phyloP scores from a whole-genome alignment of 371 early-diverging fungal species.

The Dichotomocladium elegans region DNA sequence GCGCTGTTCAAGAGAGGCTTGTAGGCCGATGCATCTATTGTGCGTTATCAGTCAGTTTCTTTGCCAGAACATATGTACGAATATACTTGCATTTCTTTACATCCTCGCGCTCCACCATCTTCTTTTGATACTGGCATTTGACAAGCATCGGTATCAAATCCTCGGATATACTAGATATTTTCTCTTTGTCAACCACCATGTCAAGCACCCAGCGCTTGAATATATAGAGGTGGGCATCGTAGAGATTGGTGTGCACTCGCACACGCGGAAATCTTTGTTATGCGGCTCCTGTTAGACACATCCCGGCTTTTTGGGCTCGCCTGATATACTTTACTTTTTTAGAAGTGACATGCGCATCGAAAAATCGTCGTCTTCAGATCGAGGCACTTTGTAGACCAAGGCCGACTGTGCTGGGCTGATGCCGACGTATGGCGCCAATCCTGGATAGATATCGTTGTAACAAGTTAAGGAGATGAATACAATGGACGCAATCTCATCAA shows the following conservation, averaged over 20 bases:
- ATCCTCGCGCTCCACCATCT: slow-evolving; percentile 62
- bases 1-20: slow-evolving; percentile 37
- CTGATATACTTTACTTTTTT: slow-evolving; percentile 40
- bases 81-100: slow-evolving; percentile 57
- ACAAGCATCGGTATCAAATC: slow-evolving; percentile 86
- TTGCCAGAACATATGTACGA: background rate
- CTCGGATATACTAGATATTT: slow-evolving; percentile 72
- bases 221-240: slow-evolving; percentile 89
- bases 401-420: slow-evolving; percentile 74
- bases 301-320: background rate
- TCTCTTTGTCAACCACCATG: slow-evolving; percentile 62
- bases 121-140: slow-evolving; percentile 70
- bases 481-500: background rate
- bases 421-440: slow-evolving; percentile 67
- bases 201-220: slow-evolving; percentile 90
- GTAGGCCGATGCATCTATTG: slow-evolving; percentile 30
- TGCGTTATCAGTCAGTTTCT: background rate
- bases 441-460: slow-evolving; percentile 10
- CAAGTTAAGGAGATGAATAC: background rate
- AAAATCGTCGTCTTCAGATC: slow-evolving; percentile 64
- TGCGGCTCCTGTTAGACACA: background rate
- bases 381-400: slow-evolving; percentile 62
- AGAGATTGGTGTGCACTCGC: slow-evolving; percentile 67
- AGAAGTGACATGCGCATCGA: slow-evolving; percentile 73
- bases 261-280: slow-evolving; percentile 70